Evolutionary conservation across 2,329 filamentous ascomycete species (phyloP).

Genomic region (Aureobasidium pullulans): DNA sequence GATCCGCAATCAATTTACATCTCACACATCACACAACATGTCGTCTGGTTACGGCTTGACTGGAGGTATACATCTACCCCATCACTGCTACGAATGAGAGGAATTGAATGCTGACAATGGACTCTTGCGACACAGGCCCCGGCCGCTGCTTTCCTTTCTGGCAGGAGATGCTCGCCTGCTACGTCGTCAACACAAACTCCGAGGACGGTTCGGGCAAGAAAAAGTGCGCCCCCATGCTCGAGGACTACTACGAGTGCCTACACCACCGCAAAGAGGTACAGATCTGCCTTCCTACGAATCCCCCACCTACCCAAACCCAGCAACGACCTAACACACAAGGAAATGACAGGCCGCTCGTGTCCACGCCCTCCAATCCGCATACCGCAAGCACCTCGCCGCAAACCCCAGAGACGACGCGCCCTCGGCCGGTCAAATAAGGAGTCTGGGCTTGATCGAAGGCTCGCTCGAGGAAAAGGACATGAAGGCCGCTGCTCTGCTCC

Average conservation of each 20-base stretch:
- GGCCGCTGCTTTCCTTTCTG: constrained; percentile 97
- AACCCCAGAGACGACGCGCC: constrained; percentile 73
- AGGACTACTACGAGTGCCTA: constrained; percentile 98
- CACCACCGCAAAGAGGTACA: constrained; percentile 98
- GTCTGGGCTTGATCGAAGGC: constrained; percentile 67
- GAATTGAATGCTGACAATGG: neutral
- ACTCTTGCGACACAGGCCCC: constrained; percentile 42
- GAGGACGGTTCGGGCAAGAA: constrained; percentile 75
- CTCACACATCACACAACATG: constrained; percentile 46
- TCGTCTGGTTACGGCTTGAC: constrained; percentile 75
- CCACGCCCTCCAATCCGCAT: constrained; percentile 71
- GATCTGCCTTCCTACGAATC: constrained; percentile 14
- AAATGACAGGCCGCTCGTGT: constrained; percentile 63
- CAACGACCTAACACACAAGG: neutral
- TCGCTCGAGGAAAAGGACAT: constrained; percentile 67
- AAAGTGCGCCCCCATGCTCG: constrained; percentile 76
- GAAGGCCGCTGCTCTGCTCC: constrained; percentile 37
- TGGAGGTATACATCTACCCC: constrained; percentile 54
- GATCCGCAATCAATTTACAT: neutral
- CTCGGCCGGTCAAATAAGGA: constrained; percentile 78
- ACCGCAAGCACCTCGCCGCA: constrained; percentile 69
- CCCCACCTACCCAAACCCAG: neutral
- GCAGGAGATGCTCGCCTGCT: constrained; percentile 98
- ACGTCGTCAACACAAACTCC: constrained; percentile 82
- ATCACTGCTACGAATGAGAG: neutral